Conservation (phyloP, 1,284 basidiomycete genomes). For the Sparassis latifolia region DNA sequence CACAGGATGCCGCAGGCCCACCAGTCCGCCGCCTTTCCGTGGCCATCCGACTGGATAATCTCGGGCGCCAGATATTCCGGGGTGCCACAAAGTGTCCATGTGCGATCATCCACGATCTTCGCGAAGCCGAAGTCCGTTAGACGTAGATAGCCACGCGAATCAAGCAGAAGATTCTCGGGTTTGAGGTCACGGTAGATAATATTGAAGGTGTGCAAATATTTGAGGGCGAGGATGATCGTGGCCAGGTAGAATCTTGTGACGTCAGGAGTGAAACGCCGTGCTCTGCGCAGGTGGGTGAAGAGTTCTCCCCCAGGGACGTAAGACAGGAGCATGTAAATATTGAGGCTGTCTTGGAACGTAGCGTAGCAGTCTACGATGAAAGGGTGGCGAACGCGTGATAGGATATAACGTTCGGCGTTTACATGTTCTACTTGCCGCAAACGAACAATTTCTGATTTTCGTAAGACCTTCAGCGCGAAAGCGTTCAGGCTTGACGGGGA, state of each 20-base stretch:
- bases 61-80: conserved; percentile 96
- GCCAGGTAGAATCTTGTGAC: conserved; percentile 99
- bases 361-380: conserved; percentile 88
- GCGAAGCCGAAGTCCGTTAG: conserved; percentile 99
- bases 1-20: conserved; percentile 96
- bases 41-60: conserved; percentile 94
- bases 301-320: conserved; percentile 97
- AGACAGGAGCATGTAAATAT: conserved; percentile 98
- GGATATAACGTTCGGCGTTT: conserved; percentile 94
- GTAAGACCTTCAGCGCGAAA: conserved; percentile 91
- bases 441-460: conserved; percentile 89
- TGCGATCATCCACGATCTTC: conserved; percentile 97
- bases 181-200: conserved; percentile 99
- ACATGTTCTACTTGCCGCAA: conserved; percentile 98
- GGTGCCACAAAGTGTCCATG: conserved; percentile 98
- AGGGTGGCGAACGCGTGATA: conserved; percentile 79
- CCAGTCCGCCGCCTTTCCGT: conserved; percentile 99
- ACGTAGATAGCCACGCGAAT: conserved; percentile 93
- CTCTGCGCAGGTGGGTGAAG: conserved; percentile 89
- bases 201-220: conserved; percentile 96
- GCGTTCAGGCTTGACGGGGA: conserved; percentile 49
- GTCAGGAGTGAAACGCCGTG: conserved; percentile 93
- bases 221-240: conserved; percentile 92
- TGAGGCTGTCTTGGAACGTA: conserved; percentile 92
- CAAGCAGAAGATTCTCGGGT: conserved; percentile 94